Evolutionary conservation across 1,284 basidiomycete species (phyloP), one percentile per base, ranked within the genome.

Genomic region (Ceratobasidium sp.): DNA sequence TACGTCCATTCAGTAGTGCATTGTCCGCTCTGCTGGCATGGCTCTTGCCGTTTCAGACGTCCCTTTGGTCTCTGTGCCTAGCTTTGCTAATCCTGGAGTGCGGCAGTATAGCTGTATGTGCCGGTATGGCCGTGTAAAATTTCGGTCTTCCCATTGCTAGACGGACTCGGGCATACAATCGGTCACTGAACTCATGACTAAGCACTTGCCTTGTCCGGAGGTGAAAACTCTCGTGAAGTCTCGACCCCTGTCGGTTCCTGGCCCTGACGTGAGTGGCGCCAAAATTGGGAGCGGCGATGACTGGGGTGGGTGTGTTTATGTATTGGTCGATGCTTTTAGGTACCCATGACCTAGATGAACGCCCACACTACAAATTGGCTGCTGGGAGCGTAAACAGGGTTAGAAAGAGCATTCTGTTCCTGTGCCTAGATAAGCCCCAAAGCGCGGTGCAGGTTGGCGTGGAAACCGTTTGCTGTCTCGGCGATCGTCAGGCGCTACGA

Each of bases 161-260:
- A 26, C 10, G 16, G 41, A 26, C 26, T 9, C n/a, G 41, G 36
- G 2, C 43, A 41, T n/a, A n/a, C n/a, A n/a, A n/a, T n/a, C n/a
- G n/a, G 59, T 21, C 55, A 21, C 9, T 9, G 10, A 23, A 21
- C 26, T 23, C 30, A 61, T 43, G 59, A 61, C 26, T 43, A 41
- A 61, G 59, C 55, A 6, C 32, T 58, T 58, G 55, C 55, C 55
- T 58, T 58, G 55, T 58, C 55, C 55, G 55, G 55, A 21, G 55
- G 12, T 58, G 28, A 41, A 34, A 58, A 58, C 36, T n/a, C 36
- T 58, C 55, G 55, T 41, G n/a, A 39, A 61, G 59, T 61, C 59
- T 61, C 14, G 59, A 46, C 59, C 26, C 26, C 18, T 45, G 26
- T n/a, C n/a, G 12, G 59, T 61, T 39, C 59, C 59, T 61, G 39